Conservation (phyloP, 352 stramenopile species). For the Globisporangium canariense region DNA sequence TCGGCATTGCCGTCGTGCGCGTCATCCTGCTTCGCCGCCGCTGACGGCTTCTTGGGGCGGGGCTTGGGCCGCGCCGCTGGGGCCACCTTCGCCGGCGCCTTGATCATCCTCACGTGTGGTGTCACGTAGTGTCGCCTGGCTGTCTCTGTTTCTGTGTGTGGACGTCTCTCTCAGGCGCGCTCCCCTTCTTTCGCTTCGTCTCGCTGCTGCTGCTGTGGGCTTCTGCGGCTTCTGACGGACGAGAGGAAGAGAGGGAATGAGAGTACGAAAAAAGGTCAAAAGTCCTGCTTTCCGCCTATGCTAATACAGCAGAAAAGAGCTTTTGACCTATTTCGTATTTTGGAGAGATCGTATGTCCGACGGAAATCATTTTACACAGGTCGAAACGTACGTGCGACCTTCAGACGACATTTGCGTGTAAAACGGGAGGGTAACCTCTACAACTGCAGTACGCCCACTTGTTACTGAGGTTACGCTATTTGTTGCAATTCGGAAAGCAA, state of each 20-base stretch:
- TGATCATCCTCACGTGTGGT: constrained; percentile 14
- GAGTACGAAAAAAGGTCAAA: neutral
- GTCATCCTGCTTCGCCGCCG: constrained; percentile 12
- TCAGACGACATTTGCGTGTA: too few species aligned
- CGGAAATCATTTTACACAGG: too few species aligned
- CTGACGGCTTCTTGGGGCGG: constrained; percentile 17
- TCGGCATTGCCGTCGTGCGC: constrained; percentile 3
- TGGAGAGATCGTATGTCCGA: too few species aligned
- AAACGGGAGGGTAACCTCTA: too few species aligned
- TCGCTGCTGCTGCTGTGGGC: neutral
- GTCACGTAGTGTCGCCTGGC: too few species aligned
- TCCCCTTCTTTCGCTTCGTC: neutral
- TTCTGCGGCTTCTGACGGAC: neutral
- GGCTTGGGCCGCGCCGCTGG: constrained; percentile 7
- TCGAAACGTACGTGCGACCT: too few species aligned
- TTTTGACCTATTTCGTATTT: too few species aligned
- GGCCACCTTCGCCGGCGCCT: constrained; percentile 1
- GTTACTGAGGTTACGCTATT: too few species aligned
- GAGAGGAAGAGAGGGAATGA: constrained; percentile 6
- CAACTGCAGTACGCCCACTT: too few species aligned
- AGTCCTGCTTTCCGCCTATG: too few species aligned
- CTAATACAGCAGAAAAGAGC: too few species aligned
- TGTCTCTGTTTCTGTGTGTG: neutral
- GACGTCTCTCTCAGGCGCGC: neutral
- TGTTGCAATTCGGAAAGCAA: too few species aligned